Conservation (phyloP, 2,329 filamentous ascomycete genomes). For the Cladosporium velox region DNA sequence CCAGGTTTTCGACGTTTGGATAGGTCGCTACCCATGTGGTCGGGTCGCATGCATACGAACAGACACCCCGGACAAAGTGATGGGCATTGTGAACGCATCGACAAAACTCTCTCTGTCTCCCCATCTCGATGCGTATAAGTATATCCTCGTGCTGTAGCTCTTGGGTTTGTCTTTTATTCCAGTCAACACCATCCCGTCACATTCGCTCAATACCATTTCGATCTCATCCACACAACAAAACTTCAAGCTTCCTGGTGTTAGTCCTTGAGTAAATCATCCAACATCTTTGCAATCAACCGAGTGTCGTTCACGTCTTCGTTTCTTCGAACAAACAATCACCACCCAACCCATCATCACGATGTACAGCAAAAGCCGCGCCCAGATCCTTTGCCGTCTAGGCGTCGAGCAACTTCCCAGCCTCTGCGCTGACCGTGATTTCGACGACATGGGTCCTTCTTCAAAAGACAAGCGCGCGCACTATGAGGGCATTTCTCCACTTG, state of each 20-base stretch:
- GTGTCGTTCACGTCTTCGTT: neutral
- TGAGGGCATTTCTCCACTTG: constrained; percentile 20
- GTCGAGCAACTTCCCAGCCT: constrained; percentile 35
- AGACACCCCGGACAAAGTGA: constrained; percentile 12
- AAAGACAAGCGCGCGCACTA: constrained; percentile 1
- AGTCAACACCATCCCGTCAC: neutral
- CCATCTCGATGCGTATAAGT: neutral
- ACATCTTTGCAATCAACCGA: neutral
- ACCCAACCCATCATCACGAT: constrained; percentile 23
- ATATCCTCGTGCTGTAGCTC: neutral
- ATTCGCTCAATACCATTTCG: neutral
- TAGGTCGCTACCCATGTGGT: constrained; percentile 17
- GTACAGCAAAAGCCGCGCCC: constrained; percentile 32
- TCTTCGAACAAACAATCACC: neutral
- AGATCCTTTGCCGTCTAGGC: constrained; percentile 30
- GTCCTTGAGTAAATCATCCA: neutral
- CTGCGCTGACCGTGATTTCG: constrained; percentile 9
- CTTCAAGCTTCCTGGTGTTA: neutral
- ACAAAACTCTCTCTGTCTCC: neutral
- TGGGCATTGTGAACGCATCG: constrained; percentile 1
- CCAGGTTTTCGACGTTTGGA: constrained; percentile 10
- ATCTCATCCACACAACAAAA: neutral
- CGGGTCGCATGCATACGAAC: constrained; percentile 10
- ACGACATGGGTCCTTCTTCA: neutral
- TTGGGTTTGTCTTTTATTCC: neutral